Conservation (phyloP, 2,329 filamentous ascomycete species). For the Cryphonectria nitschkei region DNA sequence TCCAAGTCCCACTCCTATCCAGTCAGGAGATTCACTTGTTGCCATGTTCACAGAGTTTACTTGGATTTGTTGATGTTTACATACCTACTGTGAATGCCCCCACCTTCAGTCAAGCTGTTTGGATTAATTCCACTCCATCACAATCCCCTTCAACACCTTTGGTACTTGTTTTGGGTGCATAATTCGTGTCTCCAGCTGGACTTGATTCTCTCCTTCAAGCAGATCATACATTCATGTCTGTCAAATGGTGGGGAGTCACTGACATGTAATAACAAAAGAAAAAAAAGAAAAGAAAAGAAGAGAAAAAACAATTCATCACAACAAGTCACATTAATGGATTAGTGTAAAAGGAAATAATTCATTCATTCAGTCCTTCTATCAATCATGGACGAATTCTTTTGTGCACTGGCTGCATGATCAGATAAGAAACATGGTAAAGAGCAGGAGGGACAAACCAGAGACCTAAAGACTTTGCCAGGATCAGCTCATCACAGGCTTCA, state of each 20-base stretch:
- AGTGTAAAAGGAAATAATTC: neutral
- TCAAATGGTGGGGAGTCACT: neutral
- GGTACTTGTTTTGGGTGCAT: neutral
- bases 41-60: neutral
- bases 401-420: too few relatives aligned
- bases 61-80: neutral
- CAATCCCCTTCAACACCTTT: neutral
- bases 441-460: too few relatives aligned
- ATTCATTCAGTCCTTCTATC: too few relatives aligned
- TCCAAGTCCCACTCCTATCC: neutral
- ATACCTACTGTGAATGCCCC: neutral
- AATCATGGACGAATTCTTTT: too few relatives aligned
- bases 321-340: neutral
- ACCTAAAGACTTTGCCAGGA: too few relatives aligned
- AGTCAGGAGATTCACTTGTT: neutral
- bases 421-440: too few relatives aligned
- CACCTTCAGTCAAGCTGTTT: neutral
- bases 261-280: too few relatives aligned
- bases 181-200: neutral
- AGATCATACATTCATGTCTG: neutral
- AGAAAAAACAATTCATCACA: neutral
- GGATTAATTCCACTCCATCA: too few relatives aligned
- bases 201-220: neutral
- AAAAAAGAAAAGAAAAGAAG: too few relatives aligned
- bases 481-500: too few relatives aligned